A percentile compares a stretch with the other conserved stretches of the same genome.
These are phyloP conservation scores for Sphagnum contortum DNA, from an alignment of 225 moss, liverwort and hornwort species.

Conservation along the genomic window DNA sequence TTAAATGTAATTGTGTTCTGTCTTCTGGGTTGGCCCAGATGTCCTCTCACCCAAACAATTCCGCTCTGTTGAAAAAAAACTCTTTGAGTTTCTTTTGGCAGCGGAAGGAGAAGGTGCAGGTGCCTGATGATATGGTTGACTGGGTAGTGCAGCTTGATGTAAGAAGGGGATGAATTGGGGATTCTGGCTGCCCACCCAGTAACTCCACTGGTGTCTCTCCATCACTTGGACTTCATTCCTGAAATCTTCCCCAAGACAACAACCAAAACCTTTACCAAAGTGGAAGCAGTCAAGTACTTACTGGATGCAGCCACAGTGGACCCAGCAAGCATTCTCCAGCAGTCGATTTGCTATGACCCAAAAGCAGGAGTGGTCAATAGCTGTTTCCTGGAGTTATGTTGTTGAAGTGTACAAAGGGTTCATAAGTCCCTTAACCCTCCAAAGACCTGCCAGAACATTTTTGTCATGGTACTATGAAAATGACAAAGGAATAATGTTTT, in stretches of 20 bases:
- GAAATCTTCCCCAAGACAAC: constrained; percentile 35
- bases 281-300: constrained; percentile 26
- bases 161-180: constrained; percentile 35
- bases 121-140: not conserved
- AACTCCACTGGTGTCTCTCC: constrained; percentile 33
- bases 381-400: constrained; percentile 39
- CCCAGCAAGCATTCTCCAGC: constrained; percentile 27
- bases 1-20: too few relatives aligned
- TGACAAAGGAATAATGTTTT: constrained; percentile 36
- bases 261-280: constrained; percentile 24
- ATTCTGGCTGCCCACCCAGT: constrained; percentile 41
- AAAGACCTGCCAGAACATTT: constrained; percentile 38
- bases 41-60: too few relatives aligned
- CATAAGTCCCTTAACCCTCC: constrained; percentile 30
- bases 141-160: constrained; percentile 26
- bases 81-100: too few relatives aligned
- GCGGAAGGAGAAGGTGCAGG: too few relatives aligned
- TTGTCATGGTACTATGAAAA: constrained; percentile 40
- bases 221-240: constrained; percentile 34
- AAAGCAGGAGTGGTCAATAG: constrained; percentile 27
- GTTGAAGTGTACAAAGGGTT: constrained; percentile 42
- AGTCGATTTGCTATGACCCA: constrained; percentile 38
- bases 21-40: too few relatives aligned
- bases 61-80: too few relatives aligned
- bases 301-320: constrained; percentile 28